These are phyloP conservation scores for Pseudodiploospora longispora DNA, from an alignment of 2,329 filamentous ascomycete species.

Conservation along the genomic window DNA sequence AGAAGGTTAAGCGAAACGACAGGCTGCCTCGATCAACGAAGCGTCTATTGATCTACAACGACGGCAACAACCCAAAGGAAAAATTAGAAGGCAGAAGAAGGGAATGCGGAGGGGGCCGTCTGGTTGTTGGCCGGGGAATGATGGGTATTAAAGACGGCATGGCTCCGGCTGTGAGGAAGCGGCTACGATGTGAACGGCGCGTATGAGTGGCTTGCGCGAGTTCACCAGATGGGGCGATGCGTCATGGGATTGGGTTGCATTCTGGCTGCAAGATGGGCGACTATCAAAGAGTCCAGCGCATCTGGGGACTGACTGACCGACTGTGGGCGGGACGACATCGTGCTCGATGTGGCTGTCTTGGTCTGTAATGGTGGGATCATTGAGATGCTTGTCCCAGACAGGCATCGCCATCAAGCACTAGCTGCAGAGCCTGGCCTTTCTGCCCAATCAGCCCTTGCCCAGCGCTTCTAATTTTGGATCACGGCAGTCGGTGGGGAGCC, in stretches of 20 bases:
- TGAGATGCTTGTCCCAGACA: constrained; percentile 13
- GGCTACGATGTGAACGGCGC: constrained; percentile 19
- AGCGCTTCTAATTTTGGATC: constrained; percentile 28
- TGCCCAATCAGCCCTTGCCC: constrained; percentile 24
- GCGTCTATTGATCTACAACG: constrained; percentile 22
- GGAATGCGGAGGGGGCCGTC: constrained; percentile 23
- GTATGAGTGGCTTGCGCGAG: constrained; percentile 16
- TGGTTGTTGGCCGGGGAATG: constrained; percentile 18
- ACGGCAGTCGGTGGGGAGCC: constrained; percentile 14
- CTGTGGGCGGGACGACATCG: constrained; percentile 4
- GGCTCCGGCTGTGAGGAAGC: constrained; percentile 13
- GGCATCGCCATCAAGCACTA: constrained; percentile 15
- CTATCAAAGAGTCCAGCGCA: constrained; percentile 2
- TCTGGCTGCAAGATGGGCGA: constrained; percentile 1
- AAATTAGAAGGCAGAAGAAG: constrained; percentile 25
- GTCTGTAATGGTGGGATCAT: constrained; percentile 13
- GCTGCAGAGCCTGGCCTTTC: background rate
- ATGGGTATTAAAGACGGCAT: constrained; percentile 20
- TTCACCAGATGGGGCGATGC: constrained; percentile 9
- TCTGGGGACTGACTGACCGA: background rate
- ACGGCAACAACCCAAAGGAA: constrained; percentile 16
- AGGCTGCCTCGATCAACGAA: constrained; percentile 39
- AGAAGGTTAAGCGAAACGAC: constrained; percentile 23
- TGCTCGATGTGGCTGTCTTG: constrained; percentile 14
- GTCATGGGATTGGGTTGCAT: constrained; percentile 7